A percentile compares a stretch with the other conserved stretches of the same genome.
Conservation (phyloP, 164 flowering plant species). For the Sedum album region DNA sequence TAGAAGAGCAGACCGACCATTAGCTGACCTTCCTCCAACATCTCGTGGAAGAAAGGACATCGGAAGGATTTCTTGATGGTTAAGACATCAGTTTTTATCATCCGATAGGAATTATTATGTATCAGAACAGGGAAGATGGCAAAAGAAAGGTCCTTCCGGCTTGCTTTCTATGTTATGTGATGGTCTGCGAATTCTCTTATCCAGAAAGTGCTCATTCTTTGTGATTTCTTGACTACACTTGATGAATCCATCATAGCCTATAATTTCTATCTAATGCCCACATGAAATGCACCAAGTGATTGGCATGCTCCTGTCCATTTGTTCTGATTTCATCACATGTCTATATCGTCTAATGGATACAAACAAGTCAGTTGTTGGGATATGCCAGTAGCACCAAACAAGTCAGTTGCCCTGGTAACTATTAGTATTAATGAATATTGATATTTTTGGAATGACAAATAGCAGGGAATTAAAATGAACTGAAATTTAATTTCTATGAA, state of each 20-base stretch:
- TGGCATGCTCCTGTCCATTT: no score
- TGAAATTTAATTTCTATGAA: no score
- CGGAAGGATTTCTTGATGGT: constrained; percentile 43
- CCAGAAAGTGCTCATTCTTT: constrained; percentile 30
- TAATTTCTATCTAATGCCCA: neutral
- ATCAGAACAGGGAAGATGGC: constrained; percentile 22
- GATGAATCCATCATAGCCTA: neutral
- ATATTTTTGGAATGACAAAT: no score
- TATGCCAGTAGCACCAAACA: no score
- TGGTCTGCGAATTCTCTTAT: constrained; percentile 21
- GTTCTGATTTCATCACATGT: no score
- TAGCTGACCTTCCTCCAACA: constrained; percentile 47
- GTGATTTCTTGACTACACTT: constrained; percentile 39
- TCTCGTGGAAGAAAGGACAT: constrained; percentile 64
- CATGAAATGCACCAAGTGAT: no score
- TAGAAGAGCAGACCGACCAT: constrained; percentile 48
- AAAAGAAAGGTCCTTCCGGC: constrained; percentile 15
- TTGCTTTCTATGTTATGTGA: constrained; percentile 20
- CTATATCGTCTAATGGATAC: no score
- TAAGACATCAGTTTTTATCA: neutral
- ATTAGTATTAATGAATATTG: no score
- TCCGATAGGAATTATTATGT: constrained; percentile 8
- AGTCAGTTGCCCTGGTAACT: no score
- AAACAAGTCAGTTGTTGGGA: no score
- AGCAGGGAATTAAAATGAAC: no score